These are phyloP conservation scores for Drechslera avenae DNA, from an alignment of 2,329 filamentous ascomycete species.

Conservation along the genomic window DNA sequence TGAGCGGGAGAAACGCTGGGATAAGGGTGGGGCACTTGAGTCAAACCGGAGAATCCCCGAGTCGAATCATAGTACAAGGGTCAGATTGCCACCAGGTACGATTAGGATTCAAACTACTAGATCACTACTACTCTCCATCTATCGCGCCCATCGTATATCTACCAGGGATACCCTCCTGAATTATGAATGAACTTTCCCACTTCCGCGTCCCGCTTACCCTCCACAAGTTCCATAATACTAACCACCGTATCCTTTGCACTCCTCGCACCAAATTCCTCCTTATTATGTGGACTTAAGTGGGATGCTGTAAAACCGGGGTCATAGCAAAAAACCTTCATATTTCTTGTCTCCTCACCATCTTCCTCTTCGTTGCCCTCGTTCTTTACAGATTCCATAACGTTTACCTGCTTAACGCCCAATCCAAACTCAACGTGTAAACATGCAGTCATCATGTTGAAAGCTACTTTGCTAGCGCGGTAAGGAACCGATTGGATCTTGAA, in stretches of 20 bases:
- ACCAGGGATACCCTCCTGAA: no score
- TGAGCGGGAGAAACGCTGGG: no score
- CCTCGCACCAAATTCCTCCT: conserved; percentile 44
- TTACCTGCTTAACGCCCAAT: conserved; percentile 14
- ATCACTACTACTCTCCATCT: no score
- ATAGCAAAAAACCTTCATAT: conserved; percentile 48
- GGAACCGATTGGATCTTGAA: conserved; percentile 35
- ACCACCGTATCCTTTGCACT: conserved; percentile 38
- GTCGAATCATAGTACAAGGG: no score
- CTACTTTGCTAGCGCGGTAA: conserved; percentile 48
- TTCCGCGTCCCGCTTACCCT: no score
- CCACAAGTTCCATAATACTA: no score
- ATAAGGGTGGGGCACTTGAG: no score
- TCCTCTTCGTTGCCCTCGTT: neutral
- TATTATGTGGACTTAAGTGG: conserved; percentile 43
- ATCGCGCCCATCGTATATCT: no score
- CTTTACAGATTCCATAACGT: conserved; percentile 1
- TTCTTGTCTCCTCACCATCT: conserved; percentile 11
- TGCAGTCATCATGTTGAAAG: conserved; percentile 48
- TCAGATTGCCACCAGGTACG: no score
- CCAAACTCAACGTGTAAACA: conserved; percentile 41
- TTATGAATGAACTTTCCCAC: no score
- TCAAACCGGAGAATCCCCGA: no score
- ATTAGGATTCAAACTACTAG: no score
- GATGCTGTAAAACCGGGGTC: conserved; percentile 48